Conservation (phyloP, 805 yeast genomes). For the Zygosaccharomyces pseudorouxii region DNA sequence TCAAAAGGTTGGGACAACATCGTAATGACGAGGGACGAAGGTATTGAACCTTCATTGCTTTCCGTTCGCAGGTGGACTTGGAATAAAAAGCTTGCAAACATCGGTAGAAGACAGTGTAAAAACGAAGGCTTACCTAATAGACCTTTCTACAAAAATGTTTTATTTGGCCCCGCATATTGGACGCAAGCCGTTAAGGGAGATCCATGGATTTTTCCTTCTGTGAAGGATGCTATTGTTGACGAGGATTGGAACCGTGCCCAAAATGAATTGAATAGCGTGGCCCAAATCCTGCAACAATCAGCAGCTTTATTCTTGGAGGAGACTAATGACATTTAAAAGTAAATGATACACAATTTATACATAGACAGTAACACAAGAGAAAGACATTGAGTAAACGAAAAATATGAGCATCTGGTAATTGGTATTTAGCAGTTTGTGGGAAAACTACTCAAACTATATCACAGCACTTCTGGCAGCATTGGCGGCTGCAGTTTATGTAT, state of each 20-base stretch:
- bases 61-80: conserved; percentile 73
- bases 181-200: conserved; percentile 44
- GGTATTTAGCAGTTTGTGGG: no score
- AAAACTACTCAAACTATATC: neutral
- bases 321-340: conserved; percentile 16
- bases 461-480: neutral
- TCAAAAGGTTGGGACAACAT: conserved; percentile 57
- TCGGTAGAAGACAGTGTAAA: conserved; percentile 51
- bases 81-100: conserved; percentile 59
- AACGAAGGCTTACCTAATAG: conserved; percentile 45
- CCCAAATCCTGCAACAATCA: conserved; percentile 34
- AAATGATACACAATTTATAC: conserved; percentile 1
- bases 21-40: conserved; percentile 45
- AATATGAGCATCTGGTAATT: neutral
- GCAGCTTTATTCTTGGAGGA: conserved; percentile 33
- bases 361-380: neutral
- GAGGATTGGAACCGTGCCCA: conserved; percentile 53
- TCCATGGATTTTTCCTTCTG: conserved; percentile 69
- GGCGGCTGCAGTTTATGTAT: neutral
- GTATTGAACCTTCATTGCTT: conserved; percentile 67
- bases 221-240: conserved; percentile 59
- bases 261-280: conserved; percentile 43
- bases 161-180: conserved; percentile 64
- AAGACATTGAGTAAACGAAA: no score
- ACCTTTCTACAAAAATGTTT: conserved; percentile 59